Base-by-base conservation (phyloP, 2,329 filamentous ascomycete genomes). In the Fusarium cyanostomum region DNA sequence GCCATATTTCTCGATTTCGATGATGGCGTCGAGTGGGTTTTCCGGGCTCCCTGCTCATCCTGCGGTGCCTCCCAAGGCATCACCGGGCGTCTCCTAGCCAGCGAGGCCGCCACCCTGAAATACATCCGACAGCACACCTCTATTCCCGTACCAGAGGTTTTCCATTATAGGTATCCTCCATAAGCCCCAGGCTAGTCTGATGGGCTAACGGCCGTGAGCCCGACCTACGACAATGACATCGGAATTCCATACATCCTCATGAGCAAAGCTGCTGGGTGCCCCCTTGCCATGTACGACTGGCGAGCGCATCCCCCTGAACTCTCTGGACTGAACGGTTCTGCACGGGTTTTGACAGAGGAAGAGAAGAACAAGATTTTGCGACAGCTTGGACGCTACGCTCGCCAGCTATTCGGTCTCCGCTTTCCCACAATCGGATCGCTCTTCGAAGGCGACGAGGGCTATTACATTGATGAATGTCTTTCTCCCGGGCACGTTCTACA, bases 191-290 rank as follows among this genome's bases (percentile, higher is more conserved):
- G 12, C 28, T 33, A 27, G n/a, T 61, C 24, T 41, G 46, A 34
- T 56, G 38, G 45, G 46, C 50, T 62, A 49, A 62, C 26, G 26
- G 35, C 28, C 37, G 13, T 31, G n/a, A 57, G 59, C 35, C 13
- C 41, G 8, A 41, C 49, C 15, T 43, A 46, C 44, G 50, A 72
- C 26, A 74, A 74, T 63, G 65, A 70, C 7, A 68, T 74, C 21
- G 70, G 70, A 3, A 52, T 74, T 30, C 73, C 73, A 15, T 75
- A 69, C 46, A 75, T 76, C 31, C 52, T 75, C 15, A 74, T 74
- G 69, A 74, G 69, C 62, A 67, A 74, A 64, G 73, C 73, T 27
- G 43, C 62, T 44, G 73, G 73, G 8, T 50, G 45, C 54, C 69
- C 69, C 30, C 61, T 76, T 35, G 46, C 58, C 16, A 11, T 59